A percentile compares a stretch with the other conserved stretches of the same genome.
phyloP scores from a whole-genome alignment of 2,329 filamentous ascomycete species.

The Aschersonia sp. region DNA sequence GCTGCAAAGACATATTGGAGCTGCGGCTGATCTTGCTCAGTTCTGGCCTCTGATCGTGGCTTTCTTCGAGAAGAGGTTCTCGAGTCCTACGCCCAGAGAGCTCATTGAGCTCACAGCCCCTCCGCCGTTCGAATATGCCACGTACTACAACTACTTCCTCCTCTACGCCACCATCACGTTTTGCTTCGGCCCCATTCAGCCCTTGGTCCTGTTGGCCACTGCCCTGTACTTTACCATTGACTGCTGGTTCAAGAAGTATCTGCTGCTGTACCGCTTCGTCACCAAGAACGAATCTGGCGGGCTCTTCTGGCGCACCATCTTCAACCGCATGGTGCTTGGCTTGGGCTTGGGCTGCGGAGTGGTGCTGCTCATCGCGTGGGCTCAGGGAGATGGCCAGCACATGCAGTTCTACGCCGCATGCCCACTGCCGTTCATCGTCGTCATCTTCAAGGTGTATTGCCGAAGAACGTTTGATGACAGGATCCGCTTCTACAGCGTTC shows the following conservation, averaged over 20 bases:
- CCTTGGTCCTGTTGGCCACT: slow-evolving; percentile 71
- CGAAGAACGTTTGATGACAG: slow-evolving; percentile 59
- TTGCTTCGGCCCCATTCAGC: slow-evolving; percentile 74
- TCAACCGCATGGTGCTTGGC: slow-evolving; percentile 84
- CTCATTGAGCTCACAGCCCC: slow-evolving; percentile 88
- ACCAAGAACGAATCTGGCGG: slow-evolving; percentile 96
- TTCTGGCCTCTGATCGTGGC: slow-evolving; percentile 72
- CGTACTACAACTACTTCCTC: slow-evolving; percentile 96
- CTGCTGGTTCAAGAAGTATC: slow-evolving; percentile 85
- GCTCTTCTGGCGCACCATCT: slow-evolving; percentile 79
- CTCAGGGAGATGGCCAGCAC: slow-evolving; percentile 47
- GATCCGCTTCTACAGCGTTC: slow-evolving; percentile 66
- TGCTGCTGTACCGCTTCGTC: slow-evolving; percentile 85
- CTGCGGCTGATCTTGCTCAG: slow-evolving; percentile 87
- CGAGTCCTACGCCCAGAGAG: slow-evolving; percentile 77
- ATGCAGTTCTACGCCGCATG: slow-evolving; percentile 50
- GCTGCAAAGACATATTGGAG: slow-evolving; percentile 82
- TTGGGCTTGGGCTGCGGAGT: slow-evolving; percentile 66
- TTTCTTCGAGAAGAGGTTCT: slow-evolving; percentile 73
- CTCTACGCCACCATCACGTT: slow-evolving; percentile 87
- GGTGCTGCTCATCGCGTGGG: slow-evolving; percentile 62
- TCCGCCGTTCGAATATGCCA: slow-evolving; percentile 84
- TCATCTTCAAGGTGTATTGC: slow-evolving; percentile 83
- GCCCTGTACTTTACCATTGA: slow-evolving; percentile 85
- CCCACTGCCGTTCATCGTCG: slow-evolving; percentile 64